Conservation (phyloP, 257 asterid species). For the Penstemon eatonii region DNA sequence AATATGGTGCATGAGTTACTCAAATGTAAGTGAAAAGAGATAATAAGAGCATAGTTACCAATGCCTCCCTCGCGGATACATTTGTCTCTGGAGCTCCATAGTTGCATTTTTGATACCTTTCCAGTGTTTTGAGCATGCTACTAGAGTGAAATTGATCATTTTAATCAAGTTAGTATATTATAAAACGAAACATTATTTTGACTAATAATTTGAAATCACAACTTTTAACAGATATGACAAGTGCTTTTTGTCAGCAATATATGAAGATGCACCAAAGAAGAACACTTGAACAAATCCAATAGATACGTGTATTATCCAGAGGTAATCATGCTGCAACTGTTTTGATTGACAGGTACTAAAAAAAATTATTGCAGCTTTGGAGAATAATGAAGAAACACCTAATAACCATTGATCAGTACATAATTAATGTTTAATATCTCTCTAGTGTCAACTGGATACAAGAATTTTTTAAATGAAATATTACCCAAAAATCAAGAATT, state of each 20-base stretch:
- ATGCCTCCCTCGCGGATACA: constrained; percentile 84
- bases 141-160: constrained; percentile 35
- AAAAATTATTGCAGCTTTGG: constrained; percentile 25
- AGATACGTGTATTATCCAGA: constrained; percentile 28
- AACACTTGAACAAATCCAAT: constrained; percentile 13
- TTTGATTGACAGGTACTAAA: constrained; percentile 24
- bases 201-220: constrained; percentile 28
- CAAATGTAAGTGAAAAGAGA: neutral
- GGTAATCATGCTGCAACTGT: constrained; percentile 31
- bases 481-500: neutral
- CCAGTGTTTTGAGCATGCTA: constrained; percentile 96
- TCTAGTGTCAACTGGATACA: constrained; percentile 33
- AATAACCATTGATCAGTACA: constrained; percentile 24
- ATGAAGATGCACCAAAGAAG: constrained; percentile 19
- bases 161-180: constrained; percentile 14
- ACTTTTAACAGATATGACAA: constrained; percentile 13
- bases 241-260: constrained; percentile 20
- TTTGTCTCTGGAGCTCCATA: constrained; percentile 95
- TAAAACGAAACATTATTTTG: neutral
- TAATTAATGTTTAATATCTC: constrained; percentile 11
- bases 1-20: neutral
- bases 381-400: constrained; percentile 3
- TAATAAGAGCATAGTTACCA: constrained; percentile 49
- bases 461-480: constrained; percentile 26
- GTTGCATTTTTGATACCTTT: constrained; percentile 97